Evolutionary conservation across 257 asterid genomes (phyloP).

Genomic region (Ocimum tenuiflorum): DNA sequence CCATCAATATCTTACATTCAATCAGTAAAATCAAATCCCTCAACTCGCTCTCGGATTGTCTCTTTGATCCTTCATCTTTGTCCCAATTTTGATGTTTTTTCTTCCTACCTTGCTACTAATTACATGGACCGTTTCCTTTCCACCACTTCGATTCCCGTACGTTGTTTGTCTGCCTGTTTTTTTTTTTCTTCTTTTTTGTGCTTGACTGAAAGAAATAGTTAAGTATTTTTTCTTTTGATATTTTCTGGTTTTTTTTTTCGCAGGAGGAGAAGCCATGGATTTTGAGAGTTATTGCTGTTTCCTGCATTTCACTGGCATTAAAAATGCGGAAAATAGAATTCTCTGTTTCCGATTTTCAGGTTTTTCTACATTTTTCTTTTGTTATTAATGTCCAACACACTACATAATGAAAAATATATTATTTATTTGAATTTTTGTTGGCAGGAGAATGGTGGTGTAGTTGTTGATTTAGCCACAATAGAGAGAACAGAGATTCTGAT

Average conservation of each 20-base stretch:
- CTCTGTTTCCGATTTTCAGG: slow-evolving; percentile 40
- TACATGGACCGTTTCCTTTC: slow-evolving; percentile 70
- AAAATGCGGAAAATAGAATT: slow-evolving; percentile 50
- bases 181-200: too few relatives aligned
- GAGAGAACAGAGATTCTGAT: slow-evolving; percentile 54
- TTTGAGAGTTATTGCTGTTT: slow-evolving; percentile 37
- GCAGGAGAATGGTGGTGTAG: slow-evolving; percentile 32
- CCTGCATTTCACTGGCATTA: slow-evolving; percentile 59
- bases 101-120: slow-evolving; percentile 52
- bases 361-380: not conserved
- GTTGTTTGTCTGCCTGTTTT: not conserved
- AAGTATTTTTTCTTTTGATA: not conserved
- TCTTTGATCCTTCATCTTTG: slow-evolving; percentile 30
- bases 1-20: slow-evolving; percentile 35
- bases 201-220: not conserved
- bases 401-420: not conserved
- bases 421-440: not conserved
- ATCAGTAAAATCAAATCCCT: slow-evolving; percentile 2
- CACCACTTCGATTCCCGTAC: slow-evolving; percentile 33
- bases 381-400: not conserved
- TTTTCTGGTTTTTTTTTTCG: not conserved
- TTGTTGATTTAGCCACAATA: slow-evolving; percentile 29
- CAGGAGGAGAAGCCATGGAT: slow-evolving; percentile 65
- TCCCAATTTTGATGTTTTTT: slow-evolving; percentile 28
- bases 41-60: slow-evolving; percentile 30